Base-by-base conservation (phyloP, 106 monocot genomes). In the Dactylorhiza incarnata region DNA sequence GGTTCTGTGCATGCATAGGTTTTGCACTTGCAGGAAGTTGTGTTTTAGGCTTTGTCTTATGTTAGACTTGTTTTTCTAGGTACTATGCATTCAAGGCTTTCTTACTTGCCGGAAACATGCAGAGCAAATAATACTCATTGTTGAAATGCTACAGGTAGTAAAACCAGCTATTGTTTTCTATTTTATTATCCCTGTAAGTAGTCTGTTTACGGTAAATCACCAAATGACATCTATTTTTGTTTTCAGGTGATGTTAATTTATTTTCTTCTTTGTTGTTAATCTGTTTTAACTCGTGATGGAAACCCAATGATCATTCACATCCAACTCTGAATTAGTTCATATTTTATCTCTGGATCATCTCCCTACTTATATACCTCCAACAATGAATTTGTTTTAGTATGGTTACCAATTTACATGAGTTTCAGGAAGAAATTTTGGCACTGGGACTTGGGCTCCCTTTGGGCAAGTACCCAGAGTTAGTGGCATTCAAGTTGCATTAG, bases 21-120 rank as follows among this genome's bases (percentile, higher is more conserved):
- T 45, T 46, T 46, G 44, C 14, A 37, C 45, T 69, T 44, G 16
- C 43, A 14, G 5, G 15, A 69, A 69, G 5, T n/a, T 46, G 1
- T 44, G 45, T 72, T 48, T 20, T 72, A 72, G 72, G 23, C 58
- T 54, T 51, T 44, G 48, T 68, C 49, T 50, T 45, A 71, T 73
- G 59, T 48, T 6, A 29, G 45, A 53, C 43, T 78, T 72, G 49
- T 68, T 23, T 6, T 76, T 75, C n/a, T 76, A 97, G 97, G 91
- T 97, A 51, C 74, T 97, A 54, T 97, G 97, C 78, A 97, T 97
- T 74, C 97, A 97, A 94, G 97, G 97, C 54, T 97, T 97, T 83
- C 94, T 97, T 70, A 94, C 93, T 23, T 97, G 97, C 48, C 97
- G 97, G n/a, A 97, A 97, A 80, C 97, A 97, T 79, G 97, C 97